These are phyloP conservation scores for Colletotrichum costaricense DNA, from an alignment of 2,329 filamentous ascomycete genomes.

Conservation along the genomic window DNA sequence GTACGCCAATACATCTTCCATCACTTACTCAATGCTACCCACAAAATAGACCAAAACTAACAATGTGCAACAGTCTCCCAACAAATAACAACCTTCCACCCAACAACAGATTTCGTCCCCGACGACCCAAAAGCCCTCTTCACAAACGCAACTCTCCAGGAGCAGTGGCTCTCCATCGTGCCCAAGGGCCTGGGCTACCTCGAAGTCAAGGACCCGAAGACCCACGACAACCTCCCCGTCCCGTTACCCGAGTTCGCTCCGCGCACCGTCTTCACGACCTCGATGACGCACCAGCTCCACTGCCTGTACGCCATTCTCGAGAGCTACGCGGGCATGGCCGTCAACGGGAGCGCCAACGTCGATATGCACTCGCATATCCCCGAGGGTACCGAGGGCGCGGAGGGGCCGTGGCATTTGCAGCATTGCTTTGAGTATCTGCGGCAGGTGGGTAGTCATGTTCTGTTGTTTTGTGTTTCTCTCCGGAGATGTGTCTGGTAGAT, in stretches of 20 bases:
- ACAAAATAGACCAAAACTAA: not conserved
- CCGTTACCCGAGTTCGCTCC: conserved; percentile 45
- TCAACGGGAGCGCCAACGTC: conserved; percentile 26
- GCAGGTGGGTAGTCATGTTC: not conserved
- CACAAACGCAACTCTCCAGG: conserved; percentile 42
- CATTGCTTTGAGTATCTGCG: conserved; percentile 54
- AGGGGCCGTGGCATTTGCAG: conserved; percentile 46
- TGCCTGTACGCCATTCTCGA: conserved; percentile 53
- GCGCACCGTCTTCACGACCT: conserved; percentile 53
- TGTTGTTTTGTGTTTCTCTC: not conserved
- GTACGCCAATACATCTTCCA: conserved; percentile 38
- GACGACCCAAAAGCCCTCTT: conserved; percentile 54
- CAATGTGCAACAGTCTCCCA: conserved; percentile 47
- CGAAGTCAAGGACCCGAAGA: conserved; percentile 45
- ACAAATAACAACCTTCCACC: conserved; percentile 51
- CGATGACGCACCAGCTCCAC: conserved; percentile 57
- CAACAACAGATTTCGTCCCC: conserved; percentile 50
- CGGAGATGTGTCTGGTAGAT: not conserved
- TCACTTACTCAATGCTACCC: too few relatives aligned
- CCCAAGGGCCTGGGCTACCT: conserved; percentile 55
- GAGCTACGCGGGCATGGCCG: conserved; percentile 41
- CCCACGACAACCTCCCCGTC: conserved; percentile 50
- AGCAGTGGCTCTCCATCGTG: conserved; percentile 52
- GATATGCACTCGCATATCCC: conserved; percentile 41
- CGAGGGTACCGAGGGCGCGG: conserved; percentile 30